Percentiles rank a stretch among this genome's conserved stretches.
Conservation (phyloP, 2,329 filamentous ascomycete genomes). For the Podosphaera fusca region DNA sequence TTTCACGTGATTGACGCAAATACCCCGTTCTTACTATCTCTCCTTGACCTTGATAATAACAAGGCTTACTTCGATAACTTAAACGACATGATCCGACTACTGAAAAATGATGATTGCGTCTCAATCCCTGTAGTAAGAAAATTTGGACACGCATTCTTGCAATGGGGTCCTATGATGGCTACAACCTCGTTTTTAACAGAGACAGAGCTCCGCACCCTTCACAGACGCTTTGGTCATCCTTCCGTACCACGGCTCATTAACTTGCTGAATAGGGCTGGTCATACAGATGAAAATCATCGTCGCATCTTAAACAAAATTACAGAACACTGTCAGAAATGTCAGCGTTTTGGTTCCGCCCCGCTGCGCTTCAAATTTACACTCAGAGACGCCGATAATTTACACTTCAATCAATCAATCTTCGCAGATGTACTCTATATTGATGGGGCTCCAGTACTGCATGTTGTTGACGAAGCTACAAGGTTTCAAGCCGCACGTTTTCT, state of each 20-base stretch:
- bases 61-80: neutral
- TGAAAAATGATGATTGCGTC: neutral
- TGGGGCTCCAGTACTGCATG: neutral
- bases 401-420: slow-evolving; percentile 2
- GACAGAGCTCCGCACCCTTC: neutral
- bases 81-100: neutral
- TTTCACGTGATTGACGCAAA: neutral
- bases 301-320: neutral
- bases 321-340: neutral
- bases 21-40: neutral
- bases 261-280: neutral
- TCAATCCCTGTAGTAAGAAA: slow-evolving; percentile 1
- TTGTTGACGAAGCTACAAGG: neutral
- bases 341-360: neutral
- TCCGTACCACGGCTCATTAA: neutral
- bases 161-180: neutral
- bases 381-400: neutral
- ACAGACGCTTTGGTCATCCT: neutral
- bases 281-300: neutral
- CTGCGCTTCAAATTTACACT: slow-evolving; percentile 1
- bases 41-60: neutral
- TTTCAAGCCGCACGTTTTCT: slow-evolving; percentile 1
- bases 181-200: neutral
- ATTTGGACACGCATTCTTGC: neutral
- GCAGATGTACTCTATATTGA: slow-evolving; percentile 2